Percentiles rank a stretch among this genome's conserved stretches.
phyloP scores from a whole-genome alignment of 352 stramenopile species.

The Sclerospora graminicola region DNA sequence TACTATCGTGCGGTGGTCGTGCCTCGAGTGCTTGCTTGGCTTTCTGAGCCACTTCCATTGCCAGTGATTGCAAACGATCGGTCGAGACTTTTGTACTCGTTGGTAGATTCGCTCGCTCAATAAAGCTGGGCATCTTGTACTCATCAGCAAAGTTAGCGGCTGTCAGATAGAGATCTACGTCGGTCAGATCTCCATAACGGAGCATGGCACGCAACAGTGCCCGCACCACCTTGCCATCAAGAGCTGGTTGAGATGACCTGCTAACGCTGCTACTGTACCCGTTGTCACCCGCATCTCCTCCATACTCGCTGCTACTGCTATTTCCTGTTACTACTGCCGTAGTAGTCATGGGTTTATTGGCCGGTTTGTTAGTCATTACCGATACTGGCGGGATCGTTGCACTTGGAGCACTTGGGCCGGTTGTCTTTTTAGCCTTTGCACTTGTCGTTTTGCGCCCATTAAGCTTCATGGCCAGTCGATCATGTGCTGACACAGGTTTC shows the following conservation, averaged over 20 bases:
- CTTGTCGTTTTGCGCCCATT: constrained; percentile 40
- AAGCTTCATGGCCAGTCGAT: constrained; percentile 65
- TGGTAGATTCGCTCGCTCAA: constrained; percentile 51
- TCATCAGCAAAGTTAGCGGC: constrained; percentile 61
- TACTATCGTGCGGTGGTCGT: constrained; percentile 46
- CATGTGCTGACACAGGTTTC: constrained; percentile 60
- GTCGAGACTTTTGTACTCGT: constrained; percentile 42
- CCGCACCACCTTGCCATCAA: constrained; percentile 60
- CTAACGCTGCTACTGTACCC: constrained; percentile 25
- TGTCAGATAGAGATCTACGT: constrained; percentile 47
- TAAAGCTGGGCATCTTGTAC: constrained; percentile 66
- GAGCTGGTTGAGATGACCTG: constrained; percentile 10
- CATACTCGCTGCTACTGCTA: constrained; percentile 24
- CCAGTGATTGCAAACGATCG: constrained; percentile 44
- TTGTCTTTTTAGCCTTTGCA: constrained; percentile 40
- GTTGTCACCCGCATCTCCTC: constrained; percentile 28
- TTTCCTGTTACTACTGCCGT: constrained; percentile 8
- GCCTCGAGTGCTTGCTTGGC: constrained; percentile 39
- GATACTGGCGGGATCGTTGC: constrained; percentile 43
- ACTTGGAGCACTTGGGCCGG: constrained; percentile 2
- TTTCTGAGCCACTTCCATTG: constrained; percentile 49
- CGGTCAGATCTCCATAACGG: constrained; percentile 70
- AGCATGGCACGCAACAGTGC: constrained; percentile 57
- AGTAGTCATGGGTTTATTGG: constrained; percentile 20
- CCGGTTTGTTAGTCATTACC: constrained; percentile 32